These are phyloP conservation scores for Gossypium gossypioides DNA, from an alignment of 441 rosid species.

Conservation along the genomic window DNA sequence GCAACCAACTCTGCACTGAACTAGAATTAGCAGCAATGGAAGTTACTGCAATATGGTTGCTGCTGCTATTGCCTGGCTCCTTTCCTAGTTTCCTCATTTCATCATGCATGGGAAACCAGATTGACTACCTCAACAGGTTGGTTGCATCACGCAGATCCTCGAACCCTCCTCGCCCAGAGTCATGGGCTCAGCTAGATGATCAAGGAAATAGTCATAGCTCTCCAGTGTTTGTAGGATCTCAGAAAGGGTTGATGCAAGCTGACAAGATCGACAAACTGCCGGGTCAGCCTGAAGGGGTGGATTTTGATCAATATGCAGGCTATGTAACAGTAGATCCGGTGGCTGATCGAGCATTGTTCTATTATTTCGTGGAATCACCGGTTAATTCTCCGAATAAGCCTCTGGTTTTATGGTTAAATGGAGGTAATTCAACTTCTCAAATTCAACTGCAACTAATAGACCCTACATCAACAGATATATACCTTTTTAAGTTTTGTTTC, in stretches of 20 bases:
- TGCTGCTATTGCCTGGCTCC: conserved; percentile 12
- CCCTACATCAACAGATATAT: neutral
- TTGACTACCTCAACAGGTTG: conserved; percentile 21
- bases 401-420: conserved; percentile 34
- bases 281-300: conserved; percentile 23
- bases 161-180: conserved; percentile 15
- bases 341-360: conserved; percentile 29
- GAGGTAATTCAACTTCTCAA: conserved; percentile 19
- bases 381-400: conserved; percentile 23
- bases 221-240: conserved; percentile 10
- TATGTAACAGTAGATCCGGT: conserved; percentile 25
- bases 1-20: neutral
- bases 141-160: conserved; percentile 21
- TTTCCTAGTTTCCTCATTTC: conserved; percentile 8
- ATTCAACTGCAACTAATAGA: neutral
- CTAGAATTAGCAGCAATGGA: conserved; percentile 7
- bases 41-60: neutral
- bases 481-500: neutral
- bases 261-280: conserved; percentile 28
- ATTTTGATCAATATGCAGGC: conserved; percentile 31
- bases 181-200: conserved; percentile 12
- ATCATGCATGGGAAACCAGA: conserved; percentile 27
- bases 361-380: conserved; percentile 33
- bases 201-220: neutral
- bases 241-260: conserved; percentile 17